A percentile compares a stretch with the other conserved stretches of the same genome.
These are phyloP conservation scores for Schwanniomyces sp. DNA, from an alignment of 805 yeast species.

Conservation along the genomic window DNA sequence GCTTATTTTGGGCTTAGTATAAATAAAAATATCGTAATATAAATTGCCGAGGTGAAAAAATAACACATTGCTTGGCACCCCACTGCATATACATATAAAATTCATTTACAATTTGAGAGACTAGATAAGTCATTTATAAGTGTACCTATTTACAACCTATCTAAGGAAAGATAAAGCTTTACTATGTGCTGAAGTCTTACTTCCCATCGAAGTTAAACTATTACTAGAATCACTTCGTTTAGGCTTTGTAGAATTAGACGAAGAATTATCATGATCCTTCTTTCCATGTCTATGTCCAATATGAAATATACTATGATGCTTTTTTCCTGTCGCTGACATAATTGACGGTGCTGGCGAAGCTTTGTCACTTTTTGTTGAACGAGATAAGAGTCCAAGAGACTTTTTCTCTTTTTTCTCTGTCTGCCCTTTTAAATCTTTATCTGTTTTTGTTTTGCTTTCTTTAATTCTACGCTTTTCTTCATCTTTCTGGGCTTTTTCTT, in stretches of 20 bases:
- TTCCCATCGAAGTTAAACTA: constrained; percentile 19
- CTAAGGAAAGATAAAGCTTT: background rate
- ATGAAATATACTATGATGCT: constrained; percentile 19
- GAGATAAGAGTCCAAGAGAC: background rate
- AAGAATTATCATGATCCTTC: constrained; percentile 10
- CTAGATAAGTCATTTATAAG: background rate
- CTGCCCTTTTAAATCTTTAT: constrained; percentile 1
- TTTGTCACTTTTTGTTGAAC: background rate
- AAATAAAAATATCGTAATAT: no score
- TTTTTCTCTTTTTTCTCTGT: constrained; percentile 2
- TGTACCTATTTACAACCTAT: background rate
- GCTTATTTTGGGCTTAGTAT: no score
- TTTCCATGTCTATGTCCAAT: constrained; percentile 13
- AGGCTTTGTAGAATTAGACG: constrained; percentile 6
- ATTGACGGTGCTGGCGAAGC: constrained; percentile 6
- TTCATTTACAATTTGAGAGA: no score
- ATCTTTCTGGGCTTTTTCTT: constrained; percentile 21
- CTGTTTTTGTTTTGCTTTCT: constrained; percentile 4
- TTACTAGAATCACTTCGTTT: constrained; percentile 13
- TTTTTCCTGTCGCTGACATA: constrained; percentile 5
- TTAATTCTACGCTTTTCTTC: constrained; percentile 2
- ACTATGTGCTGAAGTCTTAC: constrained; percentile 12
- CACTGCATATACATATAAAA: no score
- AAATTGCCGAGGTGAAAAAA: no score
- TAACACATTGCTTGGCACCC: no score